Conservation (phyloP, 2,329 filamentous ascomycete species). For the Arthroderma sp. region DNA sequence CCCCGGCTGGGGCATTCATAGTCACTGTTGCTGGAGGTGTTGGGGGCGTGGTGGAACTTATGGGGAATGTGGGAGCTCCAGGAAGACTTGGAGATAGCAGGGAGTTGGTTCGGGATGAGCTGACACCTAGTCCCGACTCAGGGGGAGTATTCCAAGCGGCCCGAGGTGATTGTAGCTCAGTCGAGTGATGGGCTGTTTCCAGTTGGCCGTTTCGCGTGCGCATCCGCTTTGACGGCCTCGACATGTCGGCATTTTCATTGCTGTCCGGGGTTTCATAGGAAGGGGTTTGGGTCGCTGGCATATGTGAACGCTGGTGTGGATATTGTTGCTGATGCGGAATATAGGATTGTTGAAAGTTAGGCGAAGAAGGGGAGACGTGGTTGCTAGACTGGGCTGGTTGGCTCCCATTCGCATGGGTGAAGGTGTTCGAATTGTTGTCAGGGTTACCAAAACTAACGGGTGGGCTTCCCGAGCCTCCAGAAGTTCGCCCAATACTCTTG, state of each 20-base stretch:
- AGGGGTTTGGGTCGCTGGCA: too few relatives aligned
- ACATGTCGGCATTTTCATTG: slow-evolving; percentile 7
- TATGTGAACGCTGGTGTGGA: too few relatives aligned
- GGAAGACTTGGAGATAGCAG: background rate
- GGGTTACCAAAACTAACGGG: background rate
- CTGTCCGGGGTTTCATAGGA: slow-evolving; percentile 9
- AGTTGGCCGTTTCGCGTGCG: slow-evolving; percentile 5
- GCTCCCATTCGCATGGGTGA: too few relatives aligned
- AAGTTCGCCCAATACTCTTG: slow-evolving; percentile 26
- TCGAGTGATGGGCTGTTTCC: slow-evolving; percentile 1
- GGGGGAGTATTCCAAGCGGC: background rate
- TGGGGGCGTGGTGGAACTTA: slow-evolving; percentile 1
- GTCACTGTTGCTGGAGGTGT: slow-evolving; percentile 3
- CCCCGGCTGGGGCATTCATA: too few relatives aligned
- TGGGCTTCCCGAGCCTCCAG: too few relatives aligned
- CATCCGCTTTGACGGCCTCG: slow-evolving; percentile 8
- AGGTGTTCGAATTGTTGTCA: background rate
- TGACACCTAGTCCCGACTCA: background rate
- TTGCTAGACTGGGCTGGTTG: too few relatives aligned
- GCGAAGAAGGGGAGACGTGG: too few relatives aligned
- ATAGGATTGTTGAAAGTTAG: too few relatives aligned
- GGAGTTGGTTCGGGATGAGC: background rate
- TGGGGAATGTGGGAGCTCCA: background rate
- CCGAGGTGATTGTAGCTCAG: background rate
- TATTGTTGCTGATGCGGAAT: too few relatives aligned